Base-by-base conservation (phyloP, 2,329 filamentous ascomycete species). In the Aspergillus japonicus region DNA sequence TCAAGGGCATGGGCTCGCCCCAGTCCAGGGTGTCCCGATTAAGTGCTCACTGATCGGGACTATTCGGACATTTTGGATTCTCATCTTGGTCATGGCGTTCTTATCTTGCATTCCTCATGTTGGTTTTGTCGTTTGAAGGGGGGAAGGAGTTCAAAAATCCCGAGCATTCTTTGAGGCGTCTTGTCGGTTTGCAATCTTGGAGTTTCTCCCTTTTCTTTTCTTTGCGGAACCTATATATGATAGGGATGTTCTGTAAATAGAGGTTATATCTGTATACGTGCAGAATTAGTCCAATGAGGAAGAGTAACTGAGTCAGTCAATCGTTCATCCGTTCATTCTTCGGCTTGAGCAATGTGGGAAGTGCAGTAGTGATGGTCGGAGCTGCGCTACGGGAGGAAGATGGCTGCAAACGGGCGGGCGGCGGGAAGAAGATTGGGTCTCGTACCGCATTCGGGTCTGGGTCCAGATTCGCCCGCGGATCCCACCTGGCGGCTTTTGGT, bases 1-100 rank as follows among this genome's bases (percentile, higher is more conserved):
- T 69, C 51, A 71, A 71, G 55, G 66, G 63, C 19, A 68, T 66
- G 62, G 65, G 68, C 14, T 70, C 70, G n/a, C 68, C 69, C n/a
- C 58, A 59, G 33, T 71, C 70, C 29, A 57, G 66, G 35, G 65
- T 66, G 21, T 69, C 69, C 52, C 62, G 66, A 26, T 39, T 67
- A 54, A 68, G 50, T 42, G 50, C 62, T 47, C 58, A 54, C 50
- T 66, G 59, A 64, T 49, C 23, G 44, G 42, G 50, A 11, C 8
- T 19, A 8, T 16, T 31, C 35, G 19, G 48, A 31, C 21, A 29
- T 48, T 10, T 57, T 29, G 14, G 57, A 16, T 58, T 57, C 29
- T 44, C 56, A 31, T 26, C 33, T 12, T 47, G 14, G 57, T n/a
- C 49, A 54, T 57, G 50, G 47, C 51, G 56, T 55, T 57, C 14